Base-by-base conservation (phyloP, 2,329 filamentous ascomycete genomes). In the Penicillium freii region DNA sequence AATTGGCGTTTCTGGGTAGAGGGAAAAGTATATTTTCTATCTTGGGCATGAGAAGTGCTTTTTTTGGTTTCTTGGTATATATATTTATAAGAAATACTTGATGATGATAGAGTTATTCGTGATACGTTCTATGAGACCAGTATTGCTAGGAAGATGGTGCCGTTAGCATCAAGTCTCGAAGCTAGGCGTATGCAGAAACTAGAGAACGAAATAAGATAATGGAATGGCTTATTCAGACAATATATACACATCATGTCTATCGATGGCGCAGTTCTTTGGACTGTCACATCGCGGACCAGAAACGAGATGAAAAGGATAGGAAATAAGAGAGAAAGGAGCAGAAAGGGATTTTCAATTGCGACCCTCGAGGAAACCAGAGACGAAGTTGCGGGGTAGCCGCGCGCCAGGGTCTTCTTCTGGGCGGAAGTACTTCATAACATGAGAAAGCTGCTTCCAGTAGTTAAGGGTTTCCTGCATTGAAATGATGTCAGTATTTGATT, bases 401-500 rank as follows among this genome's bases (percentile, higher is more conserved):
- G 85, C 82, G 66, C 81, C 91, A 75, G 82, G 89, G 75, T 86
- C 91, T 81, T 86, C 91, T 77, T 97, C 92, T 69, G 87, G 84
- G 73, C 92, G 87, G 84, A 97, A 99, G 79, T 96, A 99, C 70
- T 94, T 92, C 84, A 99, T 91, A 67, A 99, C 84, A 76, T 99
- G 94, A 63, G 90, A 90, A 61, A 92, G 83, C 79, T 99, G 94
- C 80, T 97, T 96, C 94, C 94, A 99, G 83, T 90, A 99, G 81
- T 99, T 99, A 82, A 99, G 86, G 53, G 90, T 99, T 83, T 99
- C 94, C 92, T 97, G 47, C 21, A 45, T 47, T n/a, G 7, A 10
- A 49, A 36, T 17, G 21, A 47, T 46, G 48, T 54, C 25, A 60
- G 44, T 27, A 36, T 42, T 39, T 33, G 17, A 23, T 15, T 4